These are phyloP conservation scores for Stropharia rugosoannulata DNA, from an alignment of 768 basidiomycete species.

Conservation along the genomic window DNA sequence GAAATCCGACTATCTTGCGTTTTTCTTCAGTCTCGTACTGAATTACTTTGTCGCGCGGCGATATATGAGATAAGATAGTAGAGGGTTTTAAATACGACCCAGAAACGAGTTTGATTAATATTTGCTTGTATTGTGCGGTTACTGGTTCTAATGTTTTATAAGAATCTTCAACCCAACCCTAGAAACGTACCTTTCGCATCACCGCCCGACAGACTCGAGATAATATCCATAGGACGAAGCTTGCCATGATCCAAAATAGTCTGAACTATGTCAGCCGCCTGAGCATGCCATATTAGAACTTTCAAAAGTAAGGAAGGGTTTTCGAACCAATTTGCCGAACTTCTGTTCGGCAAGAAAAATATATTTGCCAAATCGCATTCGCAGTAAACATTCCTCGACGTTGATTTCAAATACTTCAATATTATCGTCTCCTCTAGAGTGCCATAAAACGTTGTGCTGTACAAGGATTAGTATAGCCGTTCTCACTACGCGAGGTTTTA, in stretches of 20 bases:
- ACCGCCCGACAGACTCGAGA: slow-evolving; percentile 46
- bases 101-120: slow-evolving; percentile 70
- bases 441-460: slow-evolving; percentile 93
- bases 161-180: background rate
- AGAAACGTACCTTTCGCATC: slow-evolving; percentile 57
- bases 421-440: slow-evolving; percentile 68
- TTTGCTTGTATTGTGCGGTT: slow-evolving; percentile 51
- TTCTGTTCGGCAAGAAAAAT: slow-evolving; percentile 70
- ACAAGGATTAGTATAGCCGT: slow-evolving; percentile 75
- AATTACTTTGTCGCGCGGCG: slow-evolving; percentile 78
- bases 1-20: slow-evolving; percentile 69
- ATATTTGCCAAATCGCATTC: slow-evolving; percentile 82
- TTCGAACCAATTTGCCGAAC: slow-evolving; percentile 69
- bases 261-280: slow-evolving; percentile 80
- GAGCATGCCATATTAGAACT: background rate
- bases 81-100: slow-evolving; percentile 78
- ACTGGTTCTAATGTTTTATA: slow-evolving; percentile 3
- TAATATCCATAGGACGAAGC: slow-evolving; percentile 71
- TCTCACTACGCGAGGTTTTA: slow-evolving; percentile 68
- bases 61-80: slow-evolving; percentile 73
- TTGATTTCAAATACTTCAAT: slow-evolving; percentile 82
- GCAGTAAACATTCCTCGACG: slow-evolving; percentile 75
- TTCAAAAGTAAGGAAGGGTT: background rate
- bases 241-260: slow-evolving; percentile 84
- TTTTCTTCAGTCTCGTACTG: slow-evolving; percentile 81